Base-by-base conservation (phyloP, 805 yeast species). In the Starmerella lactis-condensi region DNA sequence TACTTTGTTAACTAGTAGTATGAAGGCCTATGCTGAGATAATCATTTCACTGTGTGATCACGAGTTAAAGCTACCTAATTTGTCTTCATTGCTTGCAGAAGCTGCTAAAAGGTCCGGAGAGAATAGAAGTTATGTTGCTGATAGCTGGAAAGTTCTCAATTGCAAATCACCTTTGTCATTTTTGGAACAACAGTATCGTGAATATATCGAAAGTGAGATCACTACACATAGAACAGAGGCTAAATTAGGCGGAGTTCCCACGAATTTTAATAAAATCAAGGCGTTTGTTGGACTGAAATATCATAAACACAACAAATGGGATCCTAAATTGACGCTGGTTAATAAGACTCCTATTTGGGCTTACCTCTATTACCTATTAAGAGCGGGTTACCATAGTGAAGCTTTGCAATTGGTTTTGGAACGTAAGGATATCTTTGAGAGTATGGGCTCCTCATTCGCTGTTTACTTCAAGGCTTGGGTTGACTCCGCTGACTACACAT, bases 321-420 rank as follows among this genome's bases (percentile, higher is more conserved):
- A 61, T 33, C 43, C 63, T 22, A 65, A 66, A 37, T 44, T 76
- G 29, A 63, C 74, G 24, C 57, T 74, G 33, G 72, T 81, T 16
- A 83, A 85, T 53, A 82, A 82, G 12, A 60, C 67, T 1, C 96
- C 96, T 7, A 67, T 89, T n/a, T 85, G 98, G 98, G 93, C 94
- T 0, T 56, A 81, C 23, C 56, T 89, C 8, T 89, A 75, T 50
- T 85, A 78, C 52, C 59, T 85, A 38, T 52, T 89, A 31, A 70
- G 98, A 47, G 72, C 85, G 3, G 96, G 98, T 2, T 67, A 76
- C 41, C 56, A 67, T 40, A 58, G 68, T 28, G 96, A 83, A 41
- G 93, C 93, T 0, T 56, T 76, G 20, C 71, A 70, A 23, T 65
- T 77, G 31, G 72, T 78, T 2, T 46, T 61, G 4, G 64, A 67